These are phyloP conservation scores for Ogataea zsoltii DNA, from an alignment of 805 yeast species.

Conservation along the genomic window DNA sequence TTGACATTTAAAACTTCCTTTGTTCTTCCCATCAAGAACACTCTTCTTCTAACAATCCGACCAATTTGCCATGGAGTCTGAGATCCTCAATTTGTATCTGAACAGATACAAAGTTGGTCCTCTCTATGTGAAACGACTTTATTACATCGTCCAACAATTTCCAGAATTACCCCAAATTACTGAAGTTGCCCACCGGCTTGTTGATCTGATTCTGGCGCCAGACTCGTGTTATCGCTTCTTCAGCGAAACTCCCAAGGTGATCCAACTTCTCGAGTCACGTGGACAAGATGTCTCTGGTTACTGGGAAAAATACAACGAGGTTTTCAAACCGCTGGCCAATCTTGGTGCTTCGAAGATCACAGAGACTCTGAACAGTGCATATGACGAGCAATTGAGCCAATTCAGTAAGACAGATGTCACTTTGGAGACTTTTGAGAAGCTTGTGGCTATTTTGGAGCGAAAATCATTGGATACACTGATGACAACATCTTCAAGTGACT, in stretches of 20 bases:
- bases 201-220: constrained; percentile 16
- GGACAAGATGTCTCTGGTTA: constrained; percentile 12
- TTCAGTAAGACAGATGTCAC: constrained; percentile 6
- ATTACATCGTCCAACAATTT: constrained; percentile 17
- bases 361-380: constrained; percentile 3
- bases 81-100: constrained; percentile 12
- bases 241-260: constrained; percentile 17
- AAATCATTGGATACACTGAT: constrained; percentile 18
- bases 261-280: constrained; percentile 4
- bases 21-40: background rate
- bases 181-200: constrained; percentile 7
- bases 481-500: constrained; percentile 21
- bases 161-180: constrained; percentile 9
- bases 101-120: constrained; percentile 20
- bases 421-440: constrained; percentile 11
- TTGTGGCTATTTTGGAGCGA: constrained; percentile 13
- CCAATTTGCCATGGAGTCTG: constrained; percentile 4
- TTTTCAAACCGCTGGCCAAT: constrained; percentile 5
- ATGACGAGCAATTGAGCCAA: constrained; percentile 13
- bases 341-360: constrained; percentile 2
- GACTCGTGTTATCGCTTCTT: constrained; percentile 17
- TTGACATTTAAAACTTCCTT: background rate
- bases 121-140: constrained; percentile 21
- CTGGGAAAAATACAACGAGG: constrained; percentile 8
- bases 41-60: no score